Evolutionary conservation across 2,329 filamentous ascomycete species (phyloP).

Genomic region (Phialophora chinensis): DNA sequence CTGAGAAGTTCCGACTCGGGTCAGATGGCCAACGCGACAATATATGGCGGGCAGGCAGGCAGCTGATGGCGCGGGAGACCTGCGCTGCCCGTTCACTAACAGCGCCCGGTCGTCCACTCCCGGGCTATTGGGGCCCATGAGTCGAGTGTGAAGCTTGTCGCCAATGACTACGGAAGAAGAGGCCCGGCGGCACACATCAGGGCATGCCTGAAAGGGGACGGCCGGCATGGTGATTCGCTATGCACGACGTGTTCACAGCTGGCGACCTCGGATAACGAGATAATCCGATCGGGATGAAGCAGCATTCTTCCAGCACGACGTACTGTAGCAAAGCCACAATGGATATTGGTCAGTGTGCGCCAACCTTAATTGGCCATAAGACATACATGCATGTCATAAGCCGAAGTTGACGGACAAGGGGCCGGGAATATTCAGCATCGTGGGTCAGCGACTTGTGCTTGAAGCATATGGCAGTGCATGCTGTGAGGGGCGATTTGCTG

Average conservation of each 20-base stretch:
- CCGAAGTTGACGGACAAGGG: conserved; percentile 5
- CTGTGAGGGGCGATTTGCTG: conserved; percentile 11
- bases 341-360: background rate
- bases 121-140: conserved; percentile 6
- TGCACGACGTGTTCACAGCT: background rate
- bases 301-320: background rate
- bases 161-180: background rate
- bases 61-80: background rate
- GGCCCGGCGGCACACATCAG: background rate
- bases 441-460: conserved; percentile 6
- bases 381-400: conserved; percentile 11
- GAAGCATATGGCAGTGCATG: background rate
- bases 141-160: conserved; percentile 6
- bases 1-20: background rate
- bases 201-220: conserved; percentile 4
- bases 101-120: background rate
- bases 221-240: conserved; percentile 6
- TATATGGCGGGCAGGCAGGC: conserved; percentile 3
- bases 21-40: background rate
- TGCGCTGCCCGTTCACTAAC: conserved; percentile 12
- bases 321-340: conserved; percentile 1
- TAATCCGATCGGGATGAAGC: conserved; percentile 13
- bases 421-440: background rate
- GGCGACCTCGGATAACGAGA: conserved; percentile 11
- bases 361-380: conserved; percentile 8